Conservation (phyloP, 768 basidiomycete species). For the Hydnomerulius pinastri region DNA sequence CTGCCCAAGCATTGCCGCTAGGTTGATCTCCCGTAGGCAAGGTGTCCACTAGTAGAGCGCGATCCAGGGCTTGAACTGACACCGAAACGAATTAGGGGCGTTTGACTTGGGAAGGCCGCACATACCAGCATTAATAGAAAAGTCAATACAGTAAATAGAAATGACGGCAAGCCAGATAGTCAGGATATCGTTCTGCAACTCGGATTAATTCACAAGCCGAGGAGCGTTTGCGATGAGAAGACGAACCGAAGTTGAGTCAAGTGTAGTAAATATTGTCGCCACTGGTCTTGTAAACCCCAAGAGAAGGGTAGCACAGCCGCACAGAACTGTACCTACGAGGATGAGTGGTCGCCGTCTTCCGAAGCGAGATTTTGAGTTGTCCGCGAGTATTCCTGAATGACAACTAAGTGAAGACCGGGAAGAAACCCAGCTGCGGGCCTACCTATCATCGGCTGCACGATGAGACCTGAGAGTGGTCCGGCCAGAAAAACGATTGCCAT, state of each 20-base stretch:
- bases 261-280: conserved; percentile 47
- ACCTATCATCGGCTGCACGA: conserved; percentile 92
- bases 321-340: conserved; percentile 65
- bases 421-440: conserved; percentile 2
- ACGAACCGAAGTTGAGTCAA: conserved; percentile 37
- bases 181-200: conserved; percentile 55
- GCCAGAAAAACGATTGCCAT: conserved; percentile 94
- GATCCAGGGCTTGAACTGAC: conserved; percentile 84
- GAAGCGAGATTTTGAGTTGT: conserved; percentile 79
- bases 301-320: conserved; percentile 71
- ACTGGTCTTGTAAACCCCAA: conserved; percentile 81
- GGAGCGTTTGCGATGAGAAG: not conserved
- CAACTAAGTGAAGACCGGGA: not conserved
- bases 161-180: conserved; percentile 79
- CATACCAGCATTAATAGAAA: conserved; percentile 57
- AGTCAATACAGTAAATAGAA: conserved; percentile 70
- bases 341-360: conserved; percentile 90
- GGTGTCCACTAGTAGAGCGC: conserved; percentile 87
- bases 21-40: conserved; percentile 76
- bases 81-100: not conserved
- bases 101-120: not conserved
- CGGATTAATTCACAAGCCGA: not conserved
- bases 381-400: conserved; percentile 63
- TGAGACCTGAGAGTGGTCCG: conserved; percentile 85
- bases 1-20: conserved; percentile 92